A percentile compares a stretch with the other conserved stretches of the same genome.
Evolutionary conservation across 768 basidiomycete genomes (phyloP).

Genomic region (Suillus bovinus): DNA sequence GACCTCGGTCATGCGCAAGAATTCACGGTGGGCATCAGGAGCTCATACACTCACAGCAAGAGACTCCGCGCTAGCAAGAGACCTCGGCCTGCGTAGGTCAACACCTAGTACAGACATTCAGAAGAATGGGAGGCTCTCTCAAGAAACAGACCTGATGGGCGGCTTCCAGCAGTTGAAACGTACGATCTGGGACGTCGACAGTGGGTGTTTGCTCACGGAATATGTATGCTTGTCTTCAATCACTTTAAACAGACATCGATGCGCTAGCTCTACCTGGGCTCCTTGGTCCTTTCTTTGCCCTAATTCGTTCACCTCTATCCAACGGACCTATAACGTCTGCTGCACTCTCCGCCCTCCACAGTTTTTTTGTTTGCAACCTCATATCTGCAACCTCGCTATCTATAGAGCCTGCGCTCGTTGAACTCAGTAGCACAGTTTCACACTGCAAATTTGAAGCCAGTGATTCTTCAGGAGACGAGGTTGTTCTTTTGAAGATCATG

Average conservation of each 20-base stretch:
- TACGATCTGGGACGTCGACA: constrained; percentile 65
- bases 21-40: constrained; percentile 91
- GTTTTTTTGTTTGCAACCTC: constrained; percentile 79
- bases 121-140: constrained; percentile 50
- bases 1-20: constrained; percentile 95
- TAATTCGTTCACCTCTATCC: constrained; percentile 91
- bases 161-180: constrained; percentile 88
- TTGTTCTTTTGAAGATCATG: constrained; percentile 90
- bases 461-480: constrained; percentile 96
- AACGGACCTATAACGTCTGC: constrained; percentile 98
- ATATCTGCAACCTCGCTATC: constrained; percentile 56
- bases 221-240: neutral
- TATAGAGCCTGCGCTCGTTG: constrained; percentile 69
- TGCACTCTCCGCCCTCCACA: constrained; percentile 85
- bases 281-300: constrained; percentile 86
- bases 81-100: constrained; percentile 70
- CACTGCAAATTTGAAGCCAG: constrained; percentile 98
- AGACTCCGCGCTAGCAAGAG: constrained; percentile 70
- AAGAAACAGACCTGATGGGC: constrained; percentile 84
- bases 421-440: constrained; percentile 86
- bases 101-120: constrained; percentile 45
- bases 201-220: constrained; percentile 36
- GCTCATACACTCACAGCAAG: constrained; percentile 60
- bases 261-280: constrained; percentile 60
- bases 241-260: constrained; percentile 50